Evolutionary conservation across 2,329 filamentous ascomycete species (phyloP).

Genomic region (Apiospora aurea): DNA sequence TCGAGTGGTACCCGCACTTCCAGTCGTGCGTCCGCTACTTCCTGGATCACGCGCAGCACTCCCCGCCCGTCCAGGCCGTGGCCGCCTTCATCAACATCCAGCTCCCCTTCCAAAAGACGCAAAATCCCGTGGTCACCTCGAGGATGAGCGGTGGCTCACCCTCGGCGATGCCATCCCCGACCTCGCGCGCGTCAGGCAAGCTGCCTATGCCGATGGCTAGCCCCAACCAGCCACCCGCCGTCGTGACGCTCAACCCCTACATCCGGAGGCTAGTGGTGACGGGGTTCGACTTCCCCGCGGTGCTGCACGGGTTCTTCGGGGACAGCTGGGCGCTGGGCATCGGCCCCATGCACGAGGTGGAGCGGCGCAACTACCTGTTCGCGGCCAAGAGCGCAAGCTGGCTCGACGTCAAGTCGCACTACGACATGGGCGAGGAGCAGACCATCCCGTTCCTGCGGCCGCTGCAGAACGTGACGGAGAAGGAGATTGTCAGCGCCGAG

Average conservation of each 20-base stretch:
- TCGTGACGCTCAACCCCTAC: constrained; percentile 82
- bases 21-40: constrained; percentile 92
- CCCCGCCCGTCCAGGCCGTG: constrained; percentile 81
- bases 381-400: constrained; percentile 92
- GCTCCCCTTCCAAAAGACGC: constrained; percentile 79
- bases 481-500: constrained; percentile 85
- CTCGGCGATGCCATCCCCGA: constrained; percentile 42
- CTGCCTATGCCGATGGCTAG: constrained; percentile 36
- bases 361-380: constrained; percentile 93
- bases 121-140: constrained; percentile 53
- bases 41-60: constrained; percentile 88
- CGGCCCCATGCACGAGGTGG: constrained; percentile 83
- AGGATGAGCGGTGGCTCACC: constrained; percentile 42
- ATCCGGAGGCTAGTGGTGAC: constrained; percentile 90
- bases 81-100: constrained; percentile 92
- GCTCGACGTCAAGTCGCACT: constrained; percentile 87
- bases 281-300: constrained; percentile 83
- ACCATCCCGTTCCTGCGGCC: constrained; percentile 87
- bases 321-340: constrained; percentile 86
- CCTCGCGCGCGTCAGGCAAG: constrained; percentile 37
- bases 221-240: constrained; percentile 39
- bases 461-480: constrained; percentile 76
- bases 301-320: constrained; percentile 97
- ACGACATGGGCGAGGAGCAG: constrained; percentile 86
- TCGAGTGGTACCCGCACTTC: constrained; percentile 92